phyloP scores from a whole-genome alignment of 257 asterid species.

The Linaria vulgaris region DNA sequence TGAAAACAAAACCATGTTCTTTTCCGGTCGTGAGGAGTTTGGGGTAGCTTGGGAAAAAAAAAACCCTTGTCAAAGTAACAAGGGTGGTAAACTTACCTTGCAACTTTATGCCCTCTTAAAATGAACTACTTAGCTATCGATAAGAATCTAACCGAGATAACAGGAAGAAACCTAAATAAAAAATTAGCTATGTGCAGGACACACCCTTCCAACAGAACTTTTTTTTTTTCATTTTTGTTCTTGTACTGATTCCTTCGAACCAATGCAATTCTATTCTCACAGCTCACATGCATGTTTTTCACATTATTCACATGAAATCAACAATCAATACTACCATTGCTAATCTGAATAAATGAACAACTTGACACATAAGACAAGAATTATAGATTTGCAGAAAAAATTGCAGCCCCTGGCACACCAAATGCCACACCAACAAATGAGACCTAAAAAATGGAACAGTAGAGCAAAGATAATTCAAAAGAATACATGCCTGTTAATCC shows the following conservation, averaged over 20 bases:
- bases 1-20: neutral
- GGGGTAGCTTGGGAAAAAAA: neutral
- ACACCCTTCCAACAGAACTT: neutral
- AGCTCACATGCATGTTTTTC: neutral
- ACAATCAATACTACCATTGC: neutral
- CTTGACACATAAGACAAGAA: neutral
- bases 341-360: neutral
- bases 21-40: too few relatives aligned
- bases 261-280: too few relatives aligned
- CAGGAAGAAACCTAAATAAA: neutral
- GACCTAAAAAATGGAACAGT: neutral
- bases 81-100: neutral
- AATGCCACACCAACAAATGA: neutral
- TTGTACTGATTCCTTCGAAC: too few relatives aligned
- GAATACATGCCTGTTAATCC: constrained; percentile 86
- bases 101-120: neutral
- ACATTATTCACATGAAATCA: neutral
- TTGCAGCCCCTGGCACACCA: neutral
- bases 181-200: neutral
- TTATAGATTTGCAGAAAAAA: neutral
- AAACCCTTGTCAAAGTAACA: neutral
- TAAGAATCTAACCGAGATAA: neutral
- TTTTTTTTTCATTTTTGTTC: too few relatives aligned
- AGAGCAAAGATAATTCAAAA: neutral
- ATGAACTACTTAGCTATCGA: neutral